Base-by-base conservation (phyloP, 345 rosid species). In the Gossypium thurberi region DNA sequence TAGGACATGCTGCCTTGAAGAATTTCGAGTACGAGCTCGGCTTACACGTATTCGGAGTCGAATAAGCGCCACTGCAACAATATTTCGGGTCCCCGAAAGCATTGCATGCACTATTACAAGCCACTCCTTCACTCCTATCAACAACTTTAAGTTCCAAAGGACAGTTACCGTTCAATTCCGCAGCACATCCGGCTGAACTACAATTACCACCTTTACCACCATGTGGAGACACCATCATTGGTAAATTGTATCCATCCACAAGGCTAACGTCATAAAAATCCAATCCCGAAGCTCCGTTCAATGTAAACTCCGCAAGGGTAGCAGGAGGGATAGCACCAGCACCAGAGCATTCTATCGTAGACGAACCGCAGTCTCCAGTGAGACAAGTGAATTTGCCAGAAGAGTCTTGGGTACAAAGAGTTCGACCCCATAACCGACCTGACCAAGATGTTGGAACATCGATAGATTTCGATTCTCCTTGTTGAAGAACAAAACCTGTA, bases 231-330 rank as follows among this genome's bases (percentile, higher is more conserved):
- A 88, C 81, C 33, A 73, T 61, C 86, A 88, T 78, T 0, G 96
- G 91, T 47, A 90, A 81, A 81, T 90, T 90, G 81, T 81, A 90
- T 10, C 96, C 93, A 62, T 88, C 93, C n/a, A 88, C 96, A 10
- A 90, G 87, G 78, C 91, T 87, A 1, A 90, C 87, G 74, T 87
- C 91, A 75, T 82, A 90, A 80, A 88, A 88, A 69, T 88, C 93
- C 0, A 83, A 81, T 47, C 88, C 87, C 0, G 47, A 75, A 0
- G 86, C 77, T 23, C 89, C 87, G 63, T 85, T 74, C 4, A 88
- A 81, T 0, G 90, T 87, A 78, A 90, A 88, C 59, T 90, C 91
- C 0, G 86, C 91, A 0, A 90, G 77, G 28, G 89, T 84, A 8
- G 86, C 88, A 2, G 96, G 96, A 5, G 90, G 89, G 40, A 82